Evolutionary conservation across 768 basidiomycete genomes (phyloP).

Genomic region (Mycena belliarum): DNA sequence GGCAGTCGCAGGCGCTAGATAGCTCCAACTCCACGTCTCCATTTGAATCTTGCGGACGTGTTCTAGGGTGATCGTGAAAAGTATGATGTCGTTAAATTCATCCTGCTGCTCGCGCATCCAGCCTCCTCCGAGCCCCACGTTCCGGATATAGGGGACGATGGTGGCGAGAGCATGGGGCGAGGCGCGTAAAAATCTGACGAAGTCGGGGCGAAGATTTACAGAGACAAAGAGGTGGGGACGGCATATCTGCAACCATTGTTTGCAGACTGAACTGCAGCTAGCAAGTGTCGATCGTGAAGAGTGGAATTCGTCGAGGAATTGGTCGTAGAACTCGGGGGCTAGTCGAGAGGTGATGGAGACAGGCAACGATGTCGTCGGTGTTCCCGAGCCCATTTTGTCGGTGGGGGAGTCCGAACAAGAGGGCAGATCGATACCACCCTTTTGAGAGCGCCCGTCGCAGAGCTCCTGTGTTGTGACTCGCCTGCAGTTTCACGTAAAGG

Average conservation of each 20-base stretch:
- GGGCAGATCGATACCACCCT: slow-evolving; percentile 4
- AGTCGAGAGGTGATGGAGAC: slow-evolving; percentile 28
- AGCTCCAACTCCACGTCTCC: slow-evolving; percentile 30
- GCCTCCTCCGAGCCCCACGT: slow-evolving; percentile 31
- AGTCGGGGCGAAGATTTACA: slow-evolving; percentile 29
- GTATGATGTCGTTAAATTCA: slow-evolving; percentile 24
- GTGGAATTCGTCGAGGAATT: slow-evolving; percentile 31
- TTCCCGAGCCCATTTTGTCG: slow-evolving; percentile 23
- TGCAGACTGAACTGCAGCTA: slow-evolving; percentile 35
- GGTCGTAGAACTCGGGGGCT: slow-evolving; percentile 34
- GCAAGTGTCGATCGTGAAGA: slow-evolving; percentile 28
- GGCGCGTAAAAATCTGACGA: slow-evolving; percentile 27
- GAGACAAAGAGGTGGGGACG: slow-evolving; percentile 36
- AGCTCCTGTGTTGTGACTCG: slow-evolving; percentile 13
- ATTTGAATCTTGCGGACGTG: slow-evolving; percentile 24
- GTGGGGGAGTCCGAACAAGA: slow-evolving; percentile 21
- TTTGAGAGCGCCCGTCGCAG: slow-evolving; percentile 14
- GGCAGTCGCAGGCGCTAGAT: slow-evolving; percentile 14
- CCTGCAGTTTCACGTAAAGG: slow-evolving; percentile 13
- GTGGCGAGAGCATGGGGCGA: slow-evolving; percentile 30
- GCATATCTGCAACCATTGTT: slow-evolving; percentile 33
- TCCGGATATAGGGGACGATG: slow-evolving; percentile 31
- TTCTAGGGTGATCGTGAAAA: slow-evolving; percentile 23
- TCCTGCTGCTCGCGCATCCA: slow-evolving; percentile 24
- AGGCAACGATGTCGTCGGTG: slow-evolving; percentile 18